phyloP scores from a whole-genome alignment of 2,329 filamentous ascomycete species.

The Endothia cerciana region DNA sequence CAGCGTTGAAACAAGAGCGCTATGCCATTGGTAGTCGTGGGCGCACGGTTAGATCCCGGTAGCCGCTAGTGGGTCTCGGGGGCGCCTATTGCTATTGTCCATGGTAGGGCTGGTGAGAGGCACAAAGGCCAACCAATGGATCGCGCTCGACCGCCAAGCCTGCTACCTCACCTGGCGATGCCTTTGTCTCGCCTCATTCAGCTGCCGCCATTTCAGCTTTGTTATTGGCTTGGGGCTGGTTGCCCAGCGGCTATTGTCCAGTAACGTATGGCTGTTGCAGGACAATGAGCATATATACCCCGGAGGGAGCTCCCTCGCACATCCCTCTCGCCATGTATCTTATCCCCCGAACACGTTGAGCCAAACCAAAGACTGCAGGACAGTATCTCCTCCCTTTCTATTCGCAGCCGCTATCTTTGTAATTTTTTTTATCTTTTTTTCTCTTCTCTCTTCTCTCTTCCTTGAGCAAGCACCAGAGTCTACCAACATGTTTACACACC shows the following conservation, averaged over 20 bases:
- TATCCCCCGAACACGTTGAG: not conserved
- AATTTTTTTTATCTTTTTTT: not conserved
- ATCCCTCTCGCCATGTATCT: no score
- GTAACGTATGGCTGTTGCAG: not conserved
- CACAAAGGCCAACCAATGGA: slow-evolving; percentile 18
- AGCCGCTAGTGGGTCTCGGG: not conserved
- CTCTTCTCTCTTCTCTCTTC: not conserved
- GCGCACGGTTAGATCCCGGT: slow-evolving; percentile 7
- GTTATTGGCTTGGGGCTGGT: slow-evolving; percentile 8
- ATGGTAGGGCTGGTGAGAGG: not conserved
- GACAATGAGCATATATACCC: slow-evolving; percentile 13
- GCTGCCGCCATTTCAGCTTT: slow-evolving; percentile 2
- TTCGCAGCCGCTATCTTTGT: not conserved
- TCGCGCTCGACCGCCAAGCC: not conserved
- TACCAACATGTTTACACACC: slow-evolving; percentile 12
- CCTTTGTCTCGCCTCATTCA: slow-evolving; percentile 19
- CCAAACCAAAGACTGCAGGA: not conserved
- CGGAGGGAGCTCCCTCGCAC: no score
- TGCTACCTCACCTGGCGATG: not conserved
- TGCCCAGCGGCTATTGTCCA: not conserved
- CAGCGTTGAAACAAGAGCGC: slow-evolving; percentile 9
- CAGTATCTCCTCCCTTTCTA: not conserved
- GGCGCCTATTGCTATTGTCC: slow-evolving; percentile 18
- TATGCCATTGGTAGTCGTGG: slow-evolving; percentile 18
- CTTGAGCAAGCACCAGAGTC: not conserved